Evolutionary conservation across 805 yeast species (phyloP).

Genomic region (Spathaspora hagerdaliae): DNA sequence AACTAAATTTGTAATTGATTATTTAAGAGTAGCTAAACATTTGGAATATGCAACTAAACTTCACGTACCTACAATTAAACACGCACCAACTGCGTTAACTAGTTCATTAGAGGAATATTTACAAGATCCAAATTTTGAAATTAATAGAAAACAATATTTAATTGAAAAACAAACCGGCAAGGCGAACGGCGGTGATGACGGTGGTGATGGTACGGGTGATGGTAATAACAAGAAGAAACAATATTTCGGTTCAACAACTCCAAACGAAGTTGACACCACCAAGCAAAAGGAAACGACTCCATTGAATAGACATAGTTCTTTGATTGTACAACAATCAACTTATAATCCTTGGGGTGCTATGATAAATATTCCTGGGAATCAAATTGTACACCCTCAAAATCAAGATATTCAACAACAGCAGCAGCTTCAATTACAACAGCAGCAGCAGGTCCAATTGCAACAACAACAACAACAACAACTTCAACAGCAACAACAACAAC

Average conservation of each 20-base stretch:
- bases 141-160: conserved; percentile 71
- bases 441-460: conserved; percentile 9
- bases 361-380: conserved; percentile 4
- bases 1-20: conserved; percentile 83
- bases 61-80: conserved; percentile 93
- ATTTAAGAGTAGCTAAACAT: conserved; percentile 84
- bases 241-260: not conserved
- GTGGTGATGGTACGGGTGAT: too few species aligned
- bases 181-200: too few species aligned
- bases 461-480: conserved; percentile 5
- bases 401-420: conserved; percentile 17
- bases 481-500: conserved; percentile 5
- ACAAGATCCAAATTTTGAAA: conserved; percentile 80
- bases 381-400: conserved; percentile 5
- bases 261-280: conserved; percentile 1
- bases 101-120: conserved; percentile 84
- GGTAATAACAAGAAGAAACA: conserved; percentile 1
- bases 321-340: conserved; percentile 35
- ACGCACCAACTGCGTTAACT: conserved; percentile 93
- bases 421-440: conserved; percentile 20
- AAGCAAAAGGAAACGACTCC: conserved; percentile 4
- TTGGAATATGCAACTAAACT: conserved; percentile 81
- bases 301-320: conserved; percentile 16
- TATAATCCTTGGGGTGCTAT: conserved; percentile 38
- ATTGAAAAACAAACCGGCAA: conserved; percentile 50